Percentiles rank a stretch among this genome's conserved stretches.
These are phyloP conservation scores for Colletotrichum costaricense DNA, from an alignment of 2,329 filamentous ascomycete genomes.

Conservation along the genomic window DNA sequence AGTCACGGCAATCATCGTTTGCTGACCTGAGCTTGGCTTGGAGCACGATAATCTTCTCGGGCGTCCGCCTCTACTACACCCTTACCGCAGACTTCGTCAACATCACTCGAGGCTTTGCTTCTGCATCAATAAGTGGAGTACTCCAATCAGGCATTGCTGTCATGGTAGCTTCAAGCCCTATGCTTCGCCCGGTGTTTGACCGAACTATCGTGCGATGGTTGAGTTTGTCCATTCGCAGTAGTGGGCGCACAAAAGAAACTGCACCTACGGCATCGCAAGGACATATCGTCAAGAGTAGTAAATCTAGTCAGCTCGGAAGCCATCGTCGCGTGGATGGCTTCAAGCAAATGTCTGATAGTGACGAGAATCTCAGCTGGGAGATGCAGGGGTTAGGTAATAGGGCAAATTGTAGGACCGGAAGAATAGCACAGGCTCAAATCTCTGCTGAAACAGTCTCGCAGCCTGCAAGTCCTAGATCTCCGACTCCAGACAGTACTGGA, in stretches of 20 bases:
- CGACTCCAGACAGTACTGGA: background rate
- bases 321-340: conserved; percentile 10
- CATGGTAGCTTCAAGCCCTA: conserved; percentile 36
- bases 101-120: conserved; percentile 28
- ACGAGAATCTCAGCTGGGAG: conserved; percentile 38
- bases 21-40: background rate
- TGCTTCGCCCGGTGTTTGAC: conserved; percentile 38
- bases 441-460: background rate
- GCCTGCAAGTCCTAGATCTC: background rate
- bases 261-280: background rate
- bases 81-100: conserved; percentile 35
- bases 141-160: conserved; percentile 36
- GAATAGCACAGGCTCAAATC: too few relatives aligned
- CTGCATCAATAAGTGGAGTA: conserved; percentile 28
- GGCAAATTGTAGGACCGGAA: background rate
- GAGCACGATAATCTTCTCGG: conserved; percentile 36
- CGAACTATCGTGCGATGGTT: conserved; percentile 30
- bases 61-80: conserved; percentile 34
- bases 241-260: background rate
- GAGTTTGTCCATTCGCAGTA: background rate
- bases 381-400: conserved; percentile 1
- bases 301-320: background rate
- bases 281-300: background rate
- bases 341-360: conserved; percentile 37
- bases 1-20: too few relatives aligned